Conservation (phyloP, 176 grass and related monocot species). For the Raddia distichophylla region DNA sequence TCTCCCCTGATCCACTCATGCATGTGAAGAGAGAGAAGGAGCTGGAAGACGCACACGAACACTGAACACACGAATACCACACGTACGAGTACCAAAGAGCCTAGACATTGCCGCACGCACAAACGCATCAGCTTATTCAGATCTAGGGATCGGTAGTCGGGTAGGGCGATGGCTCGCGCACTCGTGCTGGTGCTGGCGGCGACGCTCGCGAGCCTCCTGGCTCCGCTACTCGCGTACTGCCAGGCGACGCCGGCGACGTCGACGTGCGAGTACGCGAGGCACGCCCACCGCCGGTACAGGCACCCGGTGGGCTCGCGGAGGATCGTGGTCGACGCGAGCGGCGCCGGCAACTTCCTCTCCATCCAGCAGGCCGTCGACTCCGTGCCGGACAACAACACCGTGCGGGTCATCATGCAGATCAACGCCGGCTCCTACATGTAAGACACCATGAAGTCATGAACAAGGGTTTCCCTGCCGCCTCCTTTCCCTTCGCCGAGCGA, state of each 20-base stretch:
- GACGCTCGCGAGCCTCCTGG: conserved; percentile 38
- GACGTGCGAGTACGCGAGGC: conserved; percentile 21
- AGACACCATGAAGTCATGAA: not conserved
- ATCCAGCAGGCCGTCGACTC: conserved; percentile 90
- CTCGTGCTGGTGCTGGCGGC: not conserved
- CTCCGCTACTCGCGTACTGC: not conserved
- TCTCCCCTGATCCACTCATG: conserved; percentile 6
- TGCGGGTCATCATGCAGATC: conserved; percentile 73
- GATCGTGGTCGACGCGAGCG: conserved; percentile 76
- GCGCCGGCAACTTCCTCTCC: conserved; percentile 80
- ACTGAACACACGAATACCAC: too few species aligned
- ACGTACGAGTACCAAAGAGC: not conserved
- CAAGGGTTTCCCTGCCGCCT: too few species aligned
- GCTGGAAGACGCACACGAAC: not conserved
- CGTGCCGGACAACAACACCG: conserved; percentile 74
- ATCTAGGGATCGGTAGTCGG: not conserved
- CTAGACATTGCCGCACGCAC: not conserved
- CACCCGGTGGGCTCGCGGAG: conserved; percentile 58
- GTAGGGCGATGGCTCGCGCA: conserved; percentile 22
- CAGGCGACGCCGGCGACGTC: not conserved
- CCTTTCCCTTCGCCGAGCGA: too few species aligned
- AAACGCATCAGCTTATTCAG: not conserved
- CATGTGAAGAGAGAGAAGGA: conserved; percentile 40
- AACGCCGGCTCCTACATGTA: conserved; percentile 88
- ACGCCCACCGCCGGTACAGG: conserved; percentile 48